Evolutionary conservation across 345 rosid genomes (phyloP), one percentile per base, ranked within the genome.

Genomic region (Syzygium oleosum): DNA sequence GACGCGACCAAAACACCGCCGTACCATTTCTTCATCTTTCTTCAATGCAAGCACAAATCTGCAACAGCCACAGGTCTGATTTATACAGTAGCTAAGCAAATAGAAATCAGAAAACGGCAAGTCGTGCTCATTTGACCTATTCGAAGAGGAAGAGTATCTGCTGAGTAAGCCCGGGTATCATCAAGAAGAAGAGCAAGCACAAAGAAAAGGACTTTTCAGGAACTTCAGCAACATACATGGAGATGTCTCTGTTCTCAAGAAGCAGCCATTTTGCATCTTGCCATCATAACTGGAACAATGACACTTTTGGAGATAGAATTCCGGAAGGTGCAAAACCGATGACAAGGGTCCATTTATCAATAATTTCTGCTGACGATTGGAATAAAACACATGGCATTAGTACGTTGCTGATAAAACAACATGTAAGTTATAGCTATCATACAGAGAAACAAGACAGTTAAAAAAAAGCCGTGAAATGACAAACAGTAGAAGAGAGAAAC

Each of bases 1-100:
- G 99, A 97, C 46, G 93, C 92, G 92, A 96, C 84, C 84, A 96
- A 51, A 87, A 94, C 92, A 65, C 95, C 95, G 21, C 96, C 96
- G 9, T 96, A 93, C 94, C 99, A 94, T 91, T 90, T 95, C 98
- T 94, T 98, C 99, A 98, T 96, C 88, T 88, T 94, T 91, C 87
- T 85, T 56, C 56, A 84, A 84, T 27, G 51, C 51, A 10, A 51
- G 85, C 87, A 84, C 86, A 87, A 83, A 53, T 78, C 83, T 87
- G 52, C 88, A 90, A 86, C 85, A 84, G 51, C 38, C 84, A 53
- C 55, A 15, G 78, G 73, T 79, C 86, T 56, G 46, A 54, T 58
- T 38, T 23, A 53, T 46, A 43, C 27, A 52, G 85, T 84, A 9
- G 55, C 85, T 73, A 34, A 68, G 80, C 80, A 34, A 38, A 34